A percentile compares a stretch with the other conserved stretches of the same genome.
Conservation (phyloP, 805 yeast species). For the Lipomyces yamanashiensis region DNA sequence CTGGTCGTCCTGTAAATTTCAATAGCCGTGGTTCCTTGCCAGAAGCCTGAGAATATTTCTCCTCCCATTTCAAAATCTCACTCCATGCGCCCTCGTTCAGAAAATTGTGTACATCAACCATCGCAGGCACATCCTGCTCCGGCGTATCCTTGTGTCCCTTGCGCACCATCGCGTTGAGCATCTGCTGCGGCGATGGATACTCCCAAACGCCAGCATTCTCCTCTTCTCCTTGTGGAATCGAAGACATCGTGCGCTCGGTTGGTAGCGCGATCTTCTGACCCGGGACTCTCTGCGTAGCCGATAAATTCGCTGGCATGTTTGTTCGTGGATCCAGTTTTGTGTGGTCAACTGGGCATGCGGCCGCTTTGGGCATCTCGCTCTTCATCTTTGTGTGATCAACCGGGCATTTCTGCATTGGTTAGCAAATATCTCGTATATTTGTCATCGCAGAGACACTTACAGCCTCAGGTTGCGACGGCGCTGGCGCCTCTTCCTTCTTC, state of each 20-base stretch:
- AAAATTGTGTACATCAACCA: slow-evolving; percentile 97
- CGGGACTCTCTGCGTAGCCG: slow-evolving; percentile 85
- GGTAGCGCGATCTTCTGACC: slow-evolving; percentile 76
- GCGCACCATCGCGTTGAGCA: slow-evolving; percentile 96
- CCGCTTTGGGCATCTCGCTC: not conserved
- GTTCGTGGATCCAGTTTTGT: slow-evolving; percentile 36
- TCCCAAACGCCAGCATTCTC: slow-evolving; percentile 86
- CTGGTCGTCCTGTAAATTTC: slow-evolving; percentile 90
- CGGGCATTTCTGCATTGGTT: slow-evolving; percentile 46
- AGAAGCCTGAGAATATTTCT: slow-evolving; percentile 61
- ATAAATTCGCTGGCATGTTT: slow-evolving; percentile 45
- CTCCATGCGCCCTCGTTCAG: slow-evolving; percentile 98
- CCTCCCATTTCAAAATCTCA: slow-evolving; percentile 91
- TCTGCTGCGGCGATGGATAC: slow-evolving; percentile 98
- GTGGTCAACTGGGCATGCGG: slow-evolving; percentile 51
- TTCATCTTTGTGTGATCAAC: slow-evolving; percentile 47
- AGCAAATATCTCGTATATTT: not conserved
- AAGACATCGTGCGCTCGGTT: slow-evolving; percentile 78
- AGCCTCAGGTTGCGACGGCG: slow-evolving; percentile 1
- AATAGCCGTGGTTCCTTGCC: slow-evolving; percentile 72
- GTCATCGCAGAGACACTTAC: not conserved
- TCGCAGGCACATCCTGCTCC: slow-evolving; percentile 92
- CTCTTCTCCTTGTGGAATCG: slow-evolving; percentile 81
- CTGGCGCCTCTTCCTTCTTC: not conserved
- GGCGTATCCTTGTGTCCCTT: slow-evolving; percentile 90